Evolutionary conservation across 1,139 yeast species (phyloP), one percentile per base, ranked within the genome.

Genomic region (Nakaseomyces delphensis): DNA sequence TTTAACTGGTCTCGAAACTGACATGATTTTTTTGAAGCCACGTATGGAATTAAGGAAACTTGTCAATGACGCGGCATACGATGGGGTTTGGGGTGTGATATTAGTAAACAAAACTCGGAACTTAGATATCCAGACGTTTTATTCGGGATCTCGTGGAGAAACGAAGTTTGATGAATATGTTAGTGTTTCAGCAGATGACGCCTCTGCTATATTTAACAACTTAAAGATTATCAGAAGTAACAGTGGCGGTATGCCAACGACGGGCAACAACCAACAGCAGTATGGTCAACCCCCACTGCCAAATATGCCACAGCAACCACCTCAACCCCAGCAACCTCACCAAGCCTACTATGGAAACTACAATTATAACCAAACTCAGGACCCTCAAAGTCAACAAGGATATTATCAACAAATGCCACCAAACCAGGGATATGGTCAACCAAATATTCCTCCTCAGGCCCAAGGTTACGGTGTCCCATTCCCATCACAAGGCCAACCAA

Each of bases 121-220:
- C 44, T 72, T 86, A 14, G 86, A 83, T 55, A 66, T 84, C 15
- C 93, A 83, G 57, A 74, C 83, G 1, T 87, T 83, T 59, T 84
- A 83, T 56, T 71, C 70, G 29, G 72, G 81, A 1, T 65, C 76
- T 0, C 81, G 77, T 50, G 87, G 86, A n/a, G 68, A 67, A 35
- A 76, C 87, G 25, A 77, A 79, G 51, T 87, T 83, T 59, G 95
- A 85, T 55, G 95, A 87, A 56, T 87, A 86, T 56, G 73, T 83
- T 4, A 74, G 75, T 43, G 70, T 85, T 16, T 79, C 79, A 6
- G 68, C 78, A 3, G 76, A 76, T 33, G 79, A 76, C 28, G 91
- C 89, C 0, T 72, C 79, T 8, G 56, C 60, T 10, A 56, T 62
- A 9, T 62, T 61, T 77, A 79, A 47, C 58, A 70, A 48, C 54